Evolutionary conservation across 2,329 filamentous ascomycete genomes (phyloP), one percentile per base, ranked within the genome.

Genomic region (Tolypocladium pustulatum): DNA sequence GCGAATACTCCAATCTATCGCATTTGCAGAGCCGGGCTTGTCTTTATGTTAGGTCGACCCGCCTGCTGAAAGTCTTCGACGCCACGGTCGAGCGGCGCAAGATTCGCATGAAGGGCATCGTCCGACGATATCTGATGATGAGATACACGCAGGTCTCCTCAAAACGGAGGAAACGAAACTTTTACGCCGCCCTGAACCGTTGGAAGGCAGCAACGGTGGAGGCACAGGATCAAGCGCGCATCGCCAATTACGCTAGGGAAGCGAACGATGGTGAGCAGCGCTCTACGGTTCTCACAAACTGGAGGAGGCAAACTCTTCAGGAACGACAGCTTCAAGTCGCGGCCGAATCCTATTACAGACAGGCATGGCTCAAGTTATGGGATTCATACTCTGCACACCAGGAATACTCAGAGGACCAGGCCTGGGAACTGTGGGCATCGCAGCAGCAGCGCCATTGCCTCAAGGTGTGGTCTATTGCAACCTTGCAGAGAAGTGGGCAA

Each of bases 401-500:
- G 5, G 63, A 66, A 55, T 61, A 68, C 25, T 65, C 59, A 54
- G 61, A 68, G 8, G 59, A 64, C 22, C 60, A 67, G 34, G 67
- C 70, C 37, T 68, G 66, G 66, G 64, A 68, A n/a, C 38, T 67
- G n/a, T 73, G 71, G 70, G 64, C 67, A 52, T 43, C 59, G 15
- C 67, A 66, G 55, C 68, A 68, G 56, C 70, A 73, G 58, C 69
- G 67, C 9, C 67, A 71, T 25, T 68, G 62, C 55, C 57, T 74
- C 25, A 75, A 74, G 57, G 60, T 60, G 10, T 75, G 73, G 73
- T 72, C 72, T 1, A 74, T 72, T 51, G 69, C 70, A 22, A 67
- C 71, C 13, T 56, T 75, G 34, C 73, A 73, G 55, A 69, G 68
- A 52, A 67, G 69, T 54, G 72, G 73, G 1, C 71, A 74, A 55